Percentiles rank a stretch among this genome's conserved stretches.
Conservation (phyloP, 768 basidiomycete species). For the Rhodotorula graminis region DNA sequence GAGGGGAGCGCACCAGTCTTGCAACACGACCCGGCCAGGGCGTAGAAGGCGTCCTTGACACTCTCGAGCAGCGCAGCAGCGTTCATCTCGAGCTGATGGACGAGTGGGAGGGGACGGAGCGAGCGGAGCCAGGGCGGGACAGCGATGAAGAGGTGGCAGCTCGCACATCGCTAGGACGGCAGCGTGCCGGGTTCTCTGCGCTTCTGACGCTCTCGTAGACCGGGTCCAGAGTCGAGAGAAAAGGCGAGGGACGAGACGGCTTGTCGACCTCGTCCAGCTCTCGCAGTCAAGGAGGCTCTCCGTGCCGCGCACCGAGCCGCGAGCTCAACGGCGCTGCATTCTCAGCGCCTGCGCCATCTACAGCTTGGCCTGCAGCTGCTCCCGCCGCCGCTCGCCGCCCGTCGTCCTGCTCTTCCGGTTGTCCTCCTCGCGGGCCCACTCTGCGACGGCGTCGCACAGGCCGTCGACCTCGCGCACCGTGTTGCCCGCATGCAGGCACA, state of each 20-base stretch:
- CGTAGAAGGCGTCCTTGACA: slow-evolving; percentile 75
- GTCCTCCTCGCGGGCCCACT: slow-evolving; percentile 41
- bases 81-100: slow-evolving; percentile 14
- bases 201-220: too few species aligned
- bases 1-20: slow-evolving; percentile 12
- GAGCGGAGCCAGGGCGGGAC: not conserved
- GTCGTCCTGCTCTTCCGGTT: not conserved
- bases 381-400: not conserved
- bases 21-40: slow-evolving; percentile 72
- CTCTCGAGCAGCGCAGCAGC: slow-evolving; percentile 64
- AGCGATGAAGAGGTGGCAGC: not conserved
- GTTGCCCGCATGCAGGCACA: slow-evolving; percentile 83
- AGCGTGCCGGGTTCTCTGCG: too few species aligned
- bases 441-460: slow-evolving; percentile 54
- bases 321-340: too few species aligned
- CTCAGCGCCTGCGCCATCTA: not conserved
- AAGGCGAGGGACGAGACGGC: too few species aligned
- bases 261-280: too few species aligned
- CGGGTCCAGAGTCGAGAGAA: too few species aligned
- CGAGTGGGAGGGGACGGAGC: not conserved
- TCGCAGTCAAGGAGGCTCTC: too few species aligned
- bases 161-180: too few species aligned
- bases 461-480: slow-evolving; percentile 59
- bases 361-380: not conserved
- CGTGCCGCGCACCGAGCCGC: too few species aligned